phyloP scores from a whole-genome alignment of 345 rosid species.

The Salix viminalis region DNA sequence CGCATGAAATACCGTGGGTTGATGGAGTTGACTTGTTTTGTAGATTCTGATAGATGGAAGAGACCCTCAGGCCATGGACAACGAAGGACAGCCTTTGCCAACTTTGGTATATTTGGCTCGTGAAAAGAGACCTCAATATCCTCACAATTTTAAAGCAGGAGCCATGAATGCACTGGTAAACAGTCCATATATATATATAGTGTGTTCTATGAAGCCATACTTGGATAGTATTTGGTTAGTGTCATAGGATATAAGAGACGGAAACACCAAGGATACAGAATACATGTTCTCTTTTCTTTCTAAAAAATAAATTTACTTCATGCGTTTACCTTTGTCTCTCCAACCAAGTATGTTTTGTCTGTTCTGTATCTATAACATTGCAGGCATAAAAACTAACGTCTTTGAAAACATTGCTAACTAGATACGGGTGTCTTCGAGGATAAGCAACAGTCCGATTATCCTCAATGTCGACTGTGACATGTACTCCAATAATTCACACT shows the following conservation, averaged over 20 bases:
- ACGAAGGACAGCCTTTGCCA: constrained; percentile 36
- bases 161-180: constrained; percentile 48
- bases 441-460: constrained; percentile 39
- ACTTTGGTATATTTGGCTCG: constrained; percentile 41
- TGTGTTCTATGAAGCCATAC: neutral
- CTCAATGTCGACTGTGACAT: constrained; percentile 50
- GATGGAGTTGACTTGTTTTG: neutral
- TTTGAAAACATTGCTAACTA: neutral
- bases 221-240: too few relatives aligned
- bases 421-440: constrained; percentile 49
- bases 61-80: constrained; percentile 20
- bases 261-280: too few relatives aligned
- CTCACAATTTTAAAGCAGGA: constrained; percentile 52
- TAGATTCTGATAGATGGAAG: constrained; percentile 26
- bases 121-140: constrained; percentile 39
- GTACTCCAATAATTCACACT: constrained; percentile 40
- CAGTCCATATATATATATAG: neutral
- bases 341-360: too few relatives aligned
- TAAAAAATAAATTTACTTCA: too few relatives aligned
- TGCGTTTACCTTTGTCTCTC: too few relatives aligned
- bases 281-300: too few relatives aligned
- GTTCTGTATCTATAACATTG: too few relatives aligned
- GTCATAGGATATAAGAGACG: too few relatives aligned
- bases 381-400: too few relatives aligned
- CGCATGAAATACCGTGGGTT: too few relatives aligned